Evolutionary conservation across 208 protist genomes (phyloP), one percentile per base, ranked within the genome.

Genomic region (Phytomonas sp.): DNA sequence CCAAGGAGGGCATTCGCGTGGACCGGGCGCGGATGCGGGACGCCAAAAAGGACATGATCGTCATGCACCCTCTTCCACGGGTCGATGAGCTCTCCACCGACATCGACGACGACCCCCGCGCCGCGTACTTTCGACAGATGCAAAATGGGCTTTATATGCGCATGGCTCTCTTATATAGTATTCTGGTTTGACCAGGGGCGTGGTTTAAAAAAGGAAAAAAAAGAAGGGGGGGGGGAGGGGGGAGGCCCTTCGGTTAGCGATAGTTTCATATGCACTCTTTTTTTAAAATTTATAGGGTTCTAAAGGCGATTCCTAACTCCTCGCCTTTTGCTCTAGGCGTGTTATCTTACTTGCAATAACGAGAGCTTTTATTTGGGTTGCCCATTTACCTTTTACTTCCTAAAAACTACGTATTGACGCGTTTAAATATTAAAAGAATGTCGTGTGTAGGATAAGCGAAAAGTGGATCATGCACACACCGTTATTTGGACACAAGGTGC

Each of bases 51-150:
- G 86, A 86, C 70, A 97, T 96, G 89, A 97, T 98, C 75, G 91
- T 99, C 40, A 98, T 99, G 96, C 98, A 99, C 80, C 98, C 98
- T 37, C 89, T 99, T 31, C 98, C 98, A 19, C 89, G 98, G 60
- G 96, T 98, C 32, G 92, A 98, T 70, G 98, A 99, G 86, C 97
- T 99, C 64, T 85, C 75, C 75, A 80, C 88, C 29, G 92, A 94
- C 64, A 80, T 98, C 37, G 96, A 98, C 67, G 73, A 70, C 61
- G 97, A 99, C 77, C 94, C 97, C 32, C 91, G 97, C 66, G 93
- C 97, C 4, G 96, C 91, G 29, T 99, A 99, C 89, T 99, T 99
- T 80, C 86, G 94, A 37, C 97, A 99, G 84, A 98, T 99, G 95
- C 88, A 93, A 66, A 96, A 99, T 71, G 98, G 98, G 14, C 85